phyloP scores from a whole-genome alignment of 495 filamentous ascomycete genomes.

The Penicillium turbatum region DNA sequence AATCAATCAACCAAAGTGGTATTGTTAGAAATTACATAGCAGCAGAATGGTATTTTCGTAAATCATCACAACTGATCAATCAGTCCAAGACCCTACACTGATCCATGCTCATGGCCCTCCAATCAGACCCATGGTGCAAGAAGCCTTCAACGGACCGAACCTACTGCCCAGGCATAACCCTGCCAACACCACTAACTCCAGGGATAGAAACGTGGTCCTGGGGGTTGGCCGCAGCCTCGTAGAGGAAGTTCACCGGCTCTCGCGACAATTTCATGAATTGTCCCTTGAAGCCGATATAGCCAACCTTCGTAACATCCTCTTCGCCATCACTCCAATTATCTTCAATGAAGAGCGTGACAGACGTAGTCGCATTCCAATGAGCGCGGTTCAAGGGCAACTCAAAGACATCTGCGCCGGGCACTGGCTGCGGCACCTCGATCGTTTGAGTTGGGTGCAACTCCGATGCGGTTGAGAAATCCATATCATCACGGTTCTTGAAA shows the following conservation, averaged over 20 bases:
- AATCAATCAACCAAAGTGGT: background rate
- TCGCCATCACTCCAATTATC: conserved; percentile 58
- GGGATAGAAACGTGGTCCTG: conserved; percentile 65
- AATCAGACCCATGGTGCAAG: background rate
- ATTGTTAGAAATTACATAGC: background rate
- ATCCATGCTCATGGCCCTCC: background rate
- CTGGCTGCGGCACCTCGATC: conserved; percentile 71
- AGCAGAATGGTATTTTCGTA: background rate
- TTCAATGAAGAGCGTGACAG: conserved; percentile 77
- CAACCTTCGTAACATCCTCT: conserved; percentile 72
- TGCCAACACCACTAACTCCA: conserved; percentile 40
- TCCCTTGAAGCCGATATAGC: conserved; percentile 88
- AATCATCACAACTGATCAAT: background rate
- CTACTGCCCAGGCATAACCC: conserved; percentile 41
- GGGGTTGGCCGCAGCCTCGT: conserved; percentile 92
- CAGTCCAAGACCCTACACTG: background rate
- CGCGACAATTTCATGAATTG: conserved; percentile 82
- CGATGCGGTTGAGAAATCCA: conserved; percentile 75
- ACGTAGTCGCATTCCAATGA: conserved; percentile 76
- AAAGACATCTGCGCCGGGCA: conserved; percentile 61
- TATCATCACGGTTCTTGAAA: conserved; percentile 76
- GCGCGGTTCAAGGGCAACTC: conserved; percentile 82
- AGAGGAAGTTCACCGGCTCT: conserved; percentile 79
- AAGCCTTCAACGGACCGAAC: background rate
- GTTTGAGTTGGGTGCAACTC: conserved; percentile 69